Conservation (phyloP, 2,329 filamentous ascomycete genomes). For the Aspergillus arachidicola region DNA sequence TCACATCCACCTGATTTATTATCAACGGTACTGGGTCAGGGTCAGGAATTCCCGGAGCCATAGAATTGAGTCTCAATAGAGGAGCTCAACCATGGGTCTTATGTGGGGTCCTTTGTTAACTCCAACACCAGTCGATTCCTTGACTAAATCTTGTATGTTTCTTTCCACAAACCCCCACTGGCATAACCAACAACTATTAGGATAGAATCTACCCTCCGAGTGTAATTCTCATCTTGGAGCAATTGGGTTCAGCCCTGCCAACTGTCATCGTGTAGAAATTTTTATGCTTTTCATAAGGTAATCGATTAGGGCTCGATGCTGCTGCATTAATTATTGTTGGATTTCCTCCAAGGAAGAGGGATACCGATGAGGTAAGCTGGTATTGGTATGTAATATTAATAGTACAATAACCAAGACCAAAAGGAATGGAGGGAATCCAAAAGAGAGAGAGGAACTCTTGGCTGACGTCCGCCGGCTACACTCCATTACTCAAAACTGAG, state of each 20-base stretch:
- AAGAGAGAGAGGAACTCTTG: slow-evolving; percentile 21
- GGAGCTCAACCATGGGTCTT: slow-evolving; percentile 2
- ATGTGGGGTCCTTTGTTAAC: neutral
- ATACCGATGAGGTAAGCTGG: slow-evolving; percentile 2
- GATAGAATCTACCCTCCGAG: neutral
- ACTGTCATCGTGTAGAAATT: neutral
- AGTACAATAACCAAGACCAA: neutral
- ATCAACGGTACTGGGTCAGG: slow-evolving; percentile 1
- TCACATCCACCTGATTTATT: neutral
- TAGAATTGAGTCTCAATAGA: neutral
- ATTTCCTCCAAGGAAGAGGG: neutral
- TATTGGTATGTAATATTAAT: slow-evolving; percentile 1
- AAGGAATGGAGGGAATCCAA: neutral
- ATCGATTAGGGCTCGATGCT: neutral
- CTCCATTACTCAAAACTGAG: neutral
- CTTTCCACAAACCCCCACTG: neutral
- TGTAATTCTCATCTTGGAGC: slow-evolving; percentile 1
- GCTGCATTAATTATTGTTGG: neutral
- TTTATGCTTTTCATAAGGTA: neutral
- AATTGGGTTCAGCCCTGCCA: slow-evolving; percentile 6
- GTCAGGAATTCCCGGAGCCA: slow-evolving; percentile 1
- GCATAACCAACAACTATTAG: neutral
- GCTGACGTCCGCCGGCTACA: slow-evolving; percentile 27
- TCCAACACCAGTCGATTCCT: neutral
- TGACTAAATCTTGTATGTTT: neutral